phyloP scores from a whole-genome alignment of 2,329 filamentous ascomycete species.

The Clarireedia hainanense region DNA sequence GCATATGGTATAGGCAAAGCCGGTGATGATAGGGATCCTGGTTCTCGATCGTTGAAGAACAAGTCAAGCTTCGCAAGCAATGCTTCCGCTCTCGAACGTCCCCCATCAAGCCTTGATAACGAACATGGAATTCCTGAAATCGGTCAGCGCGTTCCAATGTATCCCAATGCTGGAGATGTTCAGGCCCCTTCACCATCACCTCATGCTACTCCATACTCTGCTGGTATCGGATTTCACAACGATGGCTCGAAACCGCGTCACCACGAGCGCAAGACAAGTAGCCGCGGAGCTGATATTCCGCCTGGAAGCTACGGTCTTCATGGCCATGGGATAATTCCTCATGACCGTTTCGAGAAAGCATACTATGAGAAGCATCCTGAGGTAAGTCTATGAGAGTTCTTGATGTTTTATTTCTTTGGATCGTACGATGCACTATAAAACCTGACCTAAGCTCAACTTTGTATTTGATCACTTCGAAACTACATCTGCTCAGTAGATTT shows the following conservation, averaged over 20 bases:
- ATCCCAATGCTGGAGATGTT: constrained; percentile 85
- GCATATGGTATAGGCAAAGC: constrained; percentile 75
- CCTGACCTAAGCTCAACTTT: no score
- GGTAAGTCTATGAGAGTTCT: constrained; percentile 1
- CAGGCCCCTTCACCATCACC: constrained; percentile 84
- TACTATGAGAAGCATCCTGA: constrained; percentile 94
- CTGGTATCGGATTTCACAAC: constrained; percentile 42
- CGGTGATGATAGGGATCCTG: constrained; percentile 42
- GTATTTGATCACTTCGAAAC: no score
- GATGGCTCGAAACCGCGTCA: constrained; percentile 43
- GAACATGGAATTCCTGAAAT: constrained; percentile 90
- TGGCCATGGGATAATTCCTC: constrained; percentile 68
- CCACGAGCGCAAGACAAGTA: constrained; percentile 66
- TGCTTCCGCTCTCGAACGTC: constrained; percentile 40
- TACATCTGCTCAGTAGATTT: no score
- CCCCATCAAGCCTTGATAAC: constrained; percentile 52
- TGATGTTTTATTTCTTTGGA: no score
- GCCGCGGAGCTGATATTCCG: constrained; percentile 62
- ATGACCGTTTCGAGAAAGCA: constrained; percentile 79
- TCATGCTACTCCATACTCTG: constrained; percentile 18
- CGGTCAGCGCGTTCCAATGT: constrained; percentile 88
- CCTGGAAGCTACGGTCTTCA: constrained; percentile 91
- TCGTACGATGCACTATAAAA: no score
- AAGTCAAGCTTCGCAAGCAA: constrained; percentile 52
- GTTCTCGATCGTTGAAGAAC: constrained; percentile 49